Evolutionary conservation across 2,329 filamentous ascomycete genomes (phyloP), one percentile per base, ranked within the genome.

Genomic region (Lecanicillium sp.): DNA sequence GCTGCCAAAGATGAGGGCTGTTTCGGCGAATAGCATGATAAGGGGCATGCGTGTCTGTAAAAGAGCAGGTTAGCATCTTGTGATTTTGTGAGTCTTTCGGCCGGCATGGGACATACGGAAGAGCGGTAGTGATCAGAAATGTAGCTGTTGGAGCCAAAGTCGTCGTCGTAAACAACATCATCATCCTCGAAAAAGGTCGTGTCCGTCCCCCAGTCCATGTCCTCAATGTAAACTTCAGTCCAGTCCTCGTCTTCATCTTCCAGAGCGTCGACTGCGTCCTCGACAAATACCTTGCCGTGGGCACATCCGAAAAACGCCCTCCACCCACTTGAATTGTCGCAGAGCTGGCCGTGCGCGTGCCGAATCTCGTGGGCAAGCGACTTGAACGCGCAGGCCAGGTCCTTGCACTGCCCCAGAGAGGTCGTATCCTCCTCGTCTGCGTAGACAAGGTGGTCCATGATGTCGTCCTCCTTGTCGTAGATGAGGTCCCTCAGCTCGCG

Each of bases 401-500:
- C 62, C 35, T 61, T 58, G 40, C 67, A 70, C 7, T 61, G 53
- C 17, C 48, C 36, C 31, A 61, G 48, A 13, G 37, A 29, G 8
- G 18, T 33, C 18, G 40, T 31, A 4, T 17, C 4, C 11, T 20
- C 32, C 17, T 17, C 17, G 8, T 9, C 36, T n/a, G 43, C 33
- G 41, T 39, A 18, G 43, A 29, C 43, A 39, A 45, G 59, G 3
- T 56, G 51, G 15, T 62, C 52, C 25, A 56, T 50, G 37, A 68
- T 55, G 38, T 60, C 56, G 4, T 53, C 52, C 47, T 71, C 62
- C 47, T 68, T 69, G 40, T 59, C 51, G 29, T 50, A 50, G 44
- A 74, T 68, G 12, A 63, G 55, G 36, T 59, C 53, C 46, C 66
- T 54, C 29, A 74, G 56, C 37, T 65, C 59, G 20, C 53, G 46